phyloP scores from a whole-genome alignment of 805 yeast species.

The Candida andamanensis region DNA sequence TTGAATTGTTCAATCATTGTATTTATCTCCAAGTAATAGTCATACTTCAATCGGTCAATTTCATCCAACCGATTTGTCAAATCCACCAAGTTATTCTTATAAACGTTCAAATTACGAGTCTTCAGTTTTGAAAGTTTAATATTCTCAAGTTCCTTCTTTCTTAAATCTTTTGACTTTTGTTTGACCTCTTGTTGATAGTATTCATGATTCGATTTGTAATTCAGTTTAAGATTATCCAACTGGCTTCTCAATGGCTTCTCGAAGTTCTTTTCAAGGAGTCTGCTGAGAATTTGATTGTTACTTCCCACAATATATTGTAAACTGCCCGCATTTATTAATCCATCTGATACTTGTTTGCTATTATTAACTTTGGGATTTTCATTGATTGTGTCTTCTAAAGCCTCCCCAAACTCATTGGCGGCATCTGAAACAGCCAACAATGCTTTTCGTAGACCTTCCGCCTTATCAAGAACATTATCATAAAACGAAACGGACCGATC shows the following conservation, averaged over 20 bases:
- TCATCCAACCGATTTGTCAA: constrained; percentile 74
- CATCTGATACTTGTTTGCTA: constrained; percentile 42
- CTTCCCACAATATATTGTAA: constrained; percentile 71
- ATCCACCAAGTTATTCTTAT: constrained; percentile 60
- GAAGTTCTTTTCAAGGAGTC: constrained; percentile 50
- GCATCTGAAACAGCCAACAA: constrained; percentile 47
- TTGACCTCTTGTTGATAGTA: constrained; percentile 51
- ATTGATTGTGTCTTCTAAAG: constrained; percentile 47
- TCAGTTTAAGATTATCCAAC: constrained; percentile 38
- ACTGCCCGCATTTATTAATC: constrained; percentile 69
- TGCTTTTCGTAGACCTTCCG: constrained; percentile 43
- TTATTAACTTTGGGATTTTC: constrained; percentile 24
- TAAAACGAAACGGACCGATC: constrained; percentile 44
- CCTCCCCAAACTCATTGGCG: constrained; percentile 65
- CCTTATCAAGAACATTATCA: constrained; percentile 42
- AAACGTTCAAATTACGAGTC: constrained; percentile 60
- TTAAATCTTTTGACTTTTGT: constrained; percentile 46
- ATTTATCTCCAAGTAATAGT: constrained; percentile 62
- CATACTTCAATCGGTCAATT: constrained; percentile 69
- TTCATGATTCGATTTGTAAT: constrained; percentile 44
- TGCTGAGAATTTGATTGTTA: constrained; percentile 67
- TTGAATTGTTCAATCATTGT: constrained; percentile 54
- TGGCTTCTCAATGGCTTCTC: constrained; percentile 47
- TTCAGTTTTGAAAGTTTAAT: constrained; percentile 52
- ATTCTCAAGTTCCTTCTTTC: constrained; percentile 58